A percentile compares a stretch with the other conserved stretches of the same genome.
Evolutionary conservation across 129 eudicot genomes (phyloP).

Genomic region (Silybum marianum): DNA sequence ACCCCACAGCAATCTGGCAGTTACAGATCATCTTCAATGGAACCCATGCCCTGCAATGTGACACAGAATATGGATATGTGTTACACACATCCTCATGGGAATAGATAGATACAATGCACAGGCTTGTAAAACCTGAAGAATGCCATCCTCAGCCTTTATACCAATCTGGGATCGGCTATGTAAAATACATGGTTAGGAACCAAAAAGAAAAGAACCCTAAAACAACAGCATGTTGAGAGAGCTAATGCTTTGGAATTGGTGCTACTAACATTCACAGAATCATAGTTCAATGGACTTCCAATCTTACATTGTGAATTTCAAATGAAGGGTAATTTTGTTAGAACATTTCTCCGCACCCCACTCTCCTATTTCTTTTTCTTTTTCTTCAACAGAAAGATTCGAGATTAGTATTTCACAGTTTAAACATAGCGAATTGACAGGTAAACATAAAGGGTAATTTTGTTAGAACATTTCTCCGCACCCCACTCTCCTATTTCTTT

Average conservation of each 20-base stretch:
- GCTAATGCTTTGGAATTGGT: not conserved
- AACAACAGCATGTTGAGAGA: not conserved
- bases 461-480: conserved; percentile 5
- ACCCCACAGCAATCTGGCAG: conserved; percentile 24
- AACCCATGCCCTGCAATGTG: conserved; percentile 26
- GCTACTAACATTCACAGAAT: not conserved
- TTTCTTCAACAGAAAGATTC: conserved; percentile 11
- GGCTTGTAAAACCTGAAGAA: not conserved
- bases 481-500: conserved; percentile 4
- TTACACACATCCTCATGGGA: not conserved
- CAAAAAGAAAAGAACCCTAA: not conserved
- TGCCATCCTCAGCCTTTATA: not conserved
- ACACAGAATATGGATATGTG: not conserved
- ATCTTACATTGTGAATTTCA: not conserved
- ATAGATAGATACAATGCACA: not conserved
- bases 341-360: conserved; percentile 7
- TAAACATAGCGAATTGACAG: not conserved
- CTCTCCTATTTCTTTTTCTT: not conserved
- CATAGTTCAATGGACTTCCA: not conserved
- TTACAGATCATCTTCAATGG: conserved; percentile 13
- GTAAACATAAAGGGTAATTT: not conserved
- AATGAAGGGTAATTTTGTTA: conserved; percentile 1
- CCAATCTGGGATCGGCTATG: not conserved
- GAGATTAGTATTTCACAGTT: not conserved
- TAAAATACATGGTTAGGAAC: conserved; percentile 5